Conservation (phyloP, 495 filamentous ascomycete genomes). For the Daldinia bambusicola region DNA sequence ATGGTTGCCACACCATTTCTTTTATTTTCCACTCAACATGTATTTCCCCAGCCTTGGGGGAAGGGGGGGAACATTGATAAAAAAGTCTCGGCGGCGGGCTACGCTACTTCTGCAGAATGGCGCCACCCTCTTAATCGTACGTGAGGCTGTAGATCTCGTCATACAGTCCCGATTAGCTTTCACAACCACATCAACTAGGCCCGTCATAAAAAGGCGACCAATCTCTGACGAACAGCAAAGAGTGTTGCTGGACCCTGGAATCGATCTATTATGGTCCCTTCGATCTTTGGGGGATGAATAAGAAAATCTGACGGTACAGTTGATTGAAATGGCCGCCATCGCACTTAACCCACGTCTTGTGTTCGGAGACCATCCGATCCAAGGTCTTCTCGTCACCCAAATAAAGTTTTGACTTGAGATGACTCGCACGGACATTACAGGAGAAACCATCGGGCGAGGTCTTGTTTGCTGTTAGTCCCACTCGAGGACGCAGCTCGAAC, state of each 20-base stretch:
- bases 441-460: constrained; percentile 38
- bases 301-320: constrained; percentile 27
- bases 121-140: constrained; percentile 25
- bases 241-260: constrained; percentile 39
- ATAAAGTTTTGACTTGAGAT: constrained; percentile 26
- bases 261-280: constrained; percentile 42
- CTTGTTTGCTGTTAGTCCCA: constrained; percentile 33
- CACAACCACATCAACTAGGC: constrained; percentile 32
- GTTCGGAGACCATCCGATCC: constrained; percentile 15
- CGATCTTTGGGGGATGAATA: constrained; percentile 43
- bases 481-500: constrained; percentile 15
- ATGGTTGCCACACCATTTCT: constrained; percentile 24
- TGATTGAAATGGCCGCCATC: constrained; percentile 33
- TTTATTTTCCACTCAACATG: background rate
- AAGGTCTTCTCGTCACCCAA: constrained; percentile 13
- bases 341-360: constrained; percentile 33
- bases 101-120: constrained; percentile 17
- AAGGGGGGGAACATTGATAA: constrained; percentile 24
- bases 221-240: constrained; percentile 40
- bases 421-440: constrained; percentile 30
- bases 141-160: constrained; percentile 42
- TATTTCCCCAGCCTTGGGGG: constrained; percentile 1
- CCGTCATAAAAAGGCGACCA: constrained; percentile 44
- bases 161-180: constrained; percentile 29
- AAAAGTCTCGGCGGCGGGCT: constrained; percentile 16